A percentile compares a stretch with the other conserved stretches of the same genome.
These are phyloP conservation scores for Hypoxylon sp. DNA, from an alignment of 2,329 filamentous ascomycete species.

Conservation along the genomic window DNA sequence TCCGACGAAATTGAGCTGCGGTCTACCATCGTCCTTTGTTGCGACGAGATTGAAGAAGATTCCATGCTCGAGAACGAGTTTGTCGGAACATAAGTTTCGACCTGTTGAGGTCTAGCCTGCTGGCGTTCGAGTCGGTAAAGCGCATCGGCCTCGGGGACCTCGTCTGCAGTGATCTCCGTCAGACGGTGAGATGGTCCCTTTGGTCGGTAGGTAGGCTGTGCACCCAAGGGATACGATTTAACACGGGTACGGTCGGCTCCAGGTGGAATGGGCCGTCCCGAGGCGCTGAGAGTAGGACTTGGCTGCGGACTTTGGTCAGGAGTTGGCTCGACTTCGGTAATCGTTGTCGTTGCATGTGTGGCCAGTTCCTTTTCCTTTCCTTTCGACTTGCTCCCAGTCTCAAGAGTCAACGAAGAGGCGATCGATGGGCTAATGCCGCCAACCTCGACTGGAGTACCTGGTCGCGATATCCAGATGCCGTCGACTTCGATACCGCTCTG, in stretches of 20 bases:
- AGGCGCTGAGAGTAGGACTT: slow-evolving; percentile 45
- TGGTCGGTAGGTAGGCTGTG: slow-evolving; percentile 47
- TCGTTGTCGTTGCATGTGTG: slow-evolving; percentile 40
- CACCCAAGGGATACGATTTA: slow-evolving; percentile 32
- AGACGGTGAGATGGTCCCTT: slow-evolving; percentile 43
- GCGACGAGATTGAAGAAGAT: slow-evolving; percentile 47
- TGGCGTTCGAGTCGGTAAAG: slow-evolving; percentile 32
- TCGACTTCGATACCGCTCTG: slow-evolving; percentile 87
- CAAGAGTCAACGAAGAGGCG: slow-evolving; percentile 47
- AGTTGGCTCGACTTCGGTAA: slow-evolving; percentile 47
- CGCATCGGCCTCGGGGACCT: slow-evolving; percentile 35
- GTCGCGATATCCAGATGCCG: slow-evolving; percentile 82
- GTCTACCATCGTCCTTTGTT: slow-evolving; percentile 39
- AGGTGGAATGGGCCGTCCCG: slow-evolving; percentile 43
- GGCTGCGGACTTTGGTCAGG: slow-evolving; percentile 49
- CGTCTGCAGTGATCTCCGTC: slow-evolving; percentile 33
- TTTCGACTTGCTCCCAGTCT: slow-evolving; percentile 46
- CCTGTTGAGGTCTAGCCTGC: slow-evolving; percentile 22
- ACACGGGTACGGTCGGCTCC: slow-evolving; percentile 24
- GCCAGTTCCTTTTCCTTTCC: slow-evolving; percentile 49
- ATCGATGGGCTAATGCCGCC: slow-evolving; percentile 44
- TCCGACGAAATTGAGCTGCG: slow-evolving; percentile 51
- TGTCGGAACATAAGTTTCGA: slow-evolving; percentile 52
- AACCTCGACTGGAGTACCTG: slow-evolving; percentile 58
- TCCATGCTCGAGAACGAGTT: slow-evolving; percentile 48